Conservation (phyloP, 2,329 filamentous ascomycete genomes). For the Thielaviopsis ethacetica region DNA sequence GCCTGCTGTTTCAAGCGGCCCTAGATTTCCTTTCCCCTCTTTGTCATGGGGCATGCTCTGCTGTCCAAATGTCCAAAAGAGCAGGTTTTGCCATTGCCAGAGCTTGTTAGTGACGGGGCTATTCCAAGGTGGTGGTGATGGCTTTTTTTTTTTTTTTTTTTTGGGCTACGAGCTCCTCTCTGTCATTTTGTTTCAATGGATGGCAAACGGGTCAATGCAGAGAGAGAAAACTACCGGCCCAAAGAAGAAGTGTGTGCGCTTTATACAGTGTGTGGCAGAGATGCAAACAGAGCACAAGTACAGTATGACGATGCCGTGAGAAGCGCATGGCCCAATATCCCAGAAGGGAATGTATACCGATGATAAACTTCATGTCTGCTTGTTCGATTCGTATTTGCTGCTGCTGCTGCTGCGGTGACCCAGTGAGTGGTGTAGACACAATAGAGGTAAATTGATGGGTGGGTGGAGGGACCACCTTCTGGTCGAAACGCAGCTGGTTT, state of each 20-base stretch:
- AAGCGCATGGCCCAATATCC: neutral
- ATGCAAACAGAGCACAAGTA: no score
- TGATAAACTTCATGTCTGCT: no score
- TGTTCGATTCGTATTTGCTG: neutral
- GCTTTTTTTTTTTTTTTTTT: neutral
- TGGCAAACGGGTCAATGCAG: neutral
- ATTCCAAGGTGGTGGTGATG: no score
- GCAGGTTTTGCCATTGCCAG: neutral
- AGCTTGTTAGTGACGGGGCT: neutral
- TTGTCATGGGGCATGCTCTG: neutral
- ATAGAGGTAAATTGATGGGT: neutral
- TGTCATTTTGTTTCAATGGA: neutral
- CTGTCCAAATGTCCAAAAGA: neutral
- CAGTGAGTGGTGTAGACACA: neutral
- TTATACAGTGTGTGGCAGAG: neutral
- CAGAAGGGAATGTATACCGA: neutral
- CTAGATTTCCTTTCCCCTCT: neutral
- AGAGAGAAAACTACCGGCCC: neutral
- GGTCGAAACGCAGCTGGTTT: slow-evolving; percentile 17
- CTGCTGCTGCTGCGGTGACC: no score
- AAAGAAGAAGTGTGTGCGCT: neutral
- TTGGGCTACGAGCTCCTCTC: neutral
- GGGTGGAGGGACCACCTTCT: neutral
- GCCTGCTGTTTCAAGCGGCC: neutral
- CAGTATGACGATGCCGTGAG: neutral